Evolutionary conservation across 2,329 filamentous ascomycete species (phyloP), one percentile per base, ranked within the genome.

Genomic region (Cucurbitaria berberidis): DNA sequence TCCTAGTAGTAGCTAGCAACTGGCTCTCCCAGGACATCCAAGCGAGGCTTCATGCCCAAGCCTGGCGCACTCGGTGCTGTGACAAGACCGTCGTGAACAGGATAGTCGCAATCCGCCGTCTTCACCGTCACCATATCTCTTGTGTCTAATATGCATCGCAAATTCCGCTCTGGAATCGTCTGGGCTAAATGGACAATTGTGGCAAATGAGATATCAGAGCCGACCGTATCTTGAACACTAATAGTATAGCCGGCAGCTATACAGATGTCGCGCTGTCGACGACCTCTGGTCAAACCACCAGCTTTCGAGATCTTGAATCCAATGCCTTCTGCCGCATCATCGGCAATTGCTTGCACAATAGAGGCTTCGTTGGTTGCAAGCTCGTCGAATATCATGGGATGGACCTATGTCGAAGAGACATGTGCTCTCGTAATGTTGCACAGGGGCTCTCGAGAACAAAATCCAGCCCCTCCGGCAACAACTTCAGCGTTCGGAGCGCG

Each of bases 141-240:
- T 10, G 29, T 16, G 24, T 48, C 21, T 15, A 39, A 26, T 21
- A 48, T 41, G 16, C 45, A 48, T 19, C 45, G 18, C 32, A 48
- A 22, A 26, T 32, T 41, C 3, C 11, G 19, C 16, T 41, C 11
- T 22, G 45, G 45, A 16, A 41, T 22, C 13, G 45, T 48, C 24
- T 48, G 45, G 39, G 21, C 35, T 16, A 48, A 35, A 10, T 48
- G 45, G 9, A 48, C 45, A 15, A 50, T 66, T 4, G 66, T 63
- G 26, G 61, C 64, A 63, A 68, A 70, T 18, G 59, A 40, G 39
- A 69, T 65, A 36, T 67, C 64, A n/a, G 58, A 64, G 5, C 66
- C 66, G 10, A 29, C 39, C 2, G 63, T 62, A 27, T 69, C 67
- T 41, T 68, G 64, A 8, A 69, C 59, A 36, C 49, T 57, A 0